These are phyloP conservation scores for Conticribra guillardii DNA, from an alignment of 108 stramenopile species.

Conservation along the genomic window DNA sequence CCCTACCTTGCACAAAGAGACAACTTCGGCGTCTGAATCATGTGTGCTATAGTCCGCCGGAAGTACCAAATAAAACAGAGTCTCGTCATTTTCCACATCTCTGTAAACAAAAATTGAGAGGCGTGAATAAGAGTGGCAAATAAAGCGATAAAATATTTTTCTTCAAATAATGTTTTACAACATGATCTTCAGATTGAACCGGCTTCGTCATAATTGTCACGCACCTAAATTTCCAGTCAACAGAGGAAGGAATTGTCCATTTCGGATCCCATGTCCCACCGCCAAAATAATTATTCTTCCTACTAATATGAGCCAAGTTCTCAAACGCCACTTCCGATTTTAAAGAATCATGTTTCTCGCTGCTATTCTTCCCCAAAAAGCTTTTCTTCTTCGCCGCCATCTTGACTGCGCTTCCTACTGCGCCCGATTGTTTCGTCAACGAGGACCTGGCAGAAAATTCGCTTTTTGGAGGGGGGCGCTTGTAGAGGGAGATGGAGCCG, in stretches of 20 bases:
- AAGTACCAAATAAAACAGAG: slow-evolving; percentile 34
- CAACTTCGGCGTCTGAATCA: slow-evolving; percentile 20
- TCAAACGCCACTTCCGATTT: slow-evolving; percentile 3
- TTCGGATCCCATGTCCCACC: slow-evolving; percentile 28
- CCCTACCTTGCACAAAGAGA: slow-evolving; percentile 3
- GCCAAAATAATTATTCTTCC: neutral
- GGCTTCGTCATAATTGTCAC: neutral
- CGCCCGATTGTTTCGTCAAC: too few relatives aligned
- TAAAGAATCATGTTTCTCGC: neutral
- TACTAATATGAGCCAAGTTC: slow-evolving; percentile 17
- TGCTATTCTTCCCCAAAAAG: neutral
- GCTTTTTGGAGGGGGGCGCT: slow-evolving; percentile 22
- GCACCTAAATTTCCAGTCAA: slow-evolving; percentile 38
- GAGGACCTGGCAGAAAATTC: neutral
- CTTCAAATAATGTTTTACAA: too few relatives aligned
- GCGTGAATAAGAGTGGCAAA: neutral
- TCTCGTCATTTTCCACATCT: slow-evolving; percentile 32
- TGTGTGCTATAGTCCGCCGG: slow-evolving; percentile 28
- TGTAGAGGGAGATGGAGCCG: slow-evolving; percentile 31
- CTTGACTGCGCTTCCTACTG: neutral
- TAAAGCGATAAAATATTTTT: too few relatives aligned
- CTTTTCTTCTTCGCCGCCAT: neutral
- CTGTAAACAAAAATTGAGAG: slow-evolving; percentile 4
- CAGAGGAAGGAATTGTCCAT: slow-evolving; percentile 19
- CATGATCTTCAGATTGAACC: too few relatives aligned